Conservation (phyloP, 768 basidiomycete species). For the Rhizopogon vinicolor region DNA sequence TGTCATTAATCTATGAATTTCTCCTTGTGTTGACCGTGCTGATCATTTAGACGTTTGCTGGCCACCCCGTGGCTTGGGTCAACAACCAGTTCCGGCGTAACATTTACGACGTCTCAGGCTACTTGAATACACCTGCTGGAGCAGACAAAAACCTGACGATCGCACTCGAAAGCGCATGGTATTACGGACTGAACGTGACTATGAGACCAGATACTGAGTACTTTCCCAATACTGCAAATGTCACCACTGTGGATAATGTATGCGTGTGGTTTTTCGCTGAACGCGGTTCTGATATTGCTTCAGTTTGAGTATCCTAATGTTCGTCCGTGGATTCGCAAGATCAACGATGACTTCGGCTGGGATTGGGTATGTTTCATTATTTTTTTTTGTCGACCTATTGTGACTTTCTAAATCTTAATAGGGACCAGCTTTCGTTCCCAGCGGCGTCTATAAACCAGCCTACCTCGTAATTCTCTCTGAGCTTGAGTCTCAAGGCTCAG, state of each 20-base stretch:
- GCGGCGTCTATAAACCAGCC: conserved; percentile 51
- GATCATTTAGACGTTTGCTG: conserved; percentile 38
- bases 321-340: conserved; percentile 46
- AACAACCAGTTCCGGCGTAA: conserved; percentile 56
- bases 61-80: conserved; percentile 51
- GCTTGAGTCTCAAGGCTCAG: conserved; percentile 14
- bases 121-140: conserved; percentile 28
- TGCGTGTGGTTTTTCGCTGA: conserved; percentile 2
- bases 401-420: conserved; percentile 12
- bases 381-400: not conserved
- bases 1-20: not conserved
- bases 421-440: conserved; percentile 56
- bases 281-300: not conserved
- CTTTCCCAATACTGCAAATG: conserved; percentile 27
- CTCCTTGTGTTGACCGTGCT: not conserved
- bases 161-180: conserved; percentile 47
- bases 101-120: conserved; percentile 43
- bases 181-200: conserved; percentile 51
- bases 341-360: conserved; percentile 55
- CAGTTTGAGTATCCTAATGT: conserved; percentile 50
- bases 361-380: conserved; percentile 41
- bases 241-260: conserved; percentile 26
- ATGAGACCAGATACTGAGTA: conserved; percentile 42
- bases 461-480: conserved; percentile 41
- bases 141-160: conserved; percentile 43